Conservation (phyloP, 352 stramenopile genomes). For the Phytopythium delawarense region DNA sequence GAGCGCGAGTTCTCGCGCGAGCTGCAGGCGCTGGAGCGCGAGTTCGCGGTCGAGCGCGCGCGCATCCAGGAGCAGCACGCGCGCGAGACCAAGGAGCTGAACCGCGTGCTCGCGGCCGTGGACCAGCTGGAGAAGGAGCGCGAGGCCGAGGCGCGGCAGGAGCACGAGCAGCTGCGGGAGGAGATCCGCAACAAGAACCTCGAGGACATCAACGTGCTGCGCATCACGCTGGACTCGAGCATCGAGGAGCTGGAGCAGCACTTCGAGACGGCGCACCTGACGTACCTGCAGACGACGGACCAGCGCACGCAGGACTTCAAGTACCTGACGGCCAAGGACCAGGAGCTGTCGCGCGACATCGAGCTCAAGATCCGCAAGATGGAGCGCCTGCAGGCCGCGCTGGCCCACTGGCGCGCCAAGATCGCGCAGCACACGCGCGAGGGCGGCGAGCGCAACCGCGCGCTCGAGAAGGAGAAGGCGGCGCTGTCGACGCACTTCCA, state of each 20-base stretch:
- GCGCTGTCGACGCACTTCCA: constrained; percentile 80
- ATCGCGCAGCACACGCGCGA: constrained; percentile 90
- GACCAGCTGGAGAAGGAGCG: constrained; percentile 83
- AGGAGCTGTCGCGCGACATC: constrained; percentile 90
- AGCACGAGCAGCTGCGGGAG: constrained; percentile 88
- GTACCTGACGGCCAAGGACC: constrained; percentile 91
- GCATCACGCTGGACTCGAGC: constrained; percentile 90
- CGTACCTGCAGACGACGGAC: constrained; percentile 93
- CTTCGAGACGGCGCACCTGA: constrained; percentile 91
- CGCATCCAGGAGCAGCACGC: constrained; percentile 69
- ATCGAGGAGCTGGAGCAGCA: constrained; percentile 94
- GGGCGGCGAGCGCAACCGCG: constrained; percentile 84
- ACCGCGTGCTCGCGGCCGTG: constrained; percentile 83
- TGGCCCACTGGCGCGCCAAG: constrained; percentile 90
- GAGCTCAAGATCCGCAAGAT: constrained; percentile 94
- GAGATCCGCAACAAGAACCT: constrained; percentile 95
- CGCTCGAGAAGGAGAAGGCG: constrained; percentile 89
- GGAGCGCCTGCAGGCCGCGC: constrained; percentile 85
- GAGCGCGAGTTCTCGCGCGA: constrained; percentile 91
- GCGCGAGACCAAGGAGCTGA: constrained; percentile 71
- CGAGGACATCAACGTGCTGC: constrained; percentile 93
- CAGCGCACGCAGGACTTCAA: constrained; percentile 93
- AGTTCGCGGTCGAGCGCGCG: constrained; percentile 84
- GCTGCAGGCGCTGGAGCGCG: constrained; percentile 73
- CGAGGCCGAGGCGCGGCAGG: constrained; percentile 64